A percentile compares a stretch with the other conserved stretches of the same genome.
Conservation (phyloP, 345 rosid genomes). For the Hypericum perforatum region DNA sequence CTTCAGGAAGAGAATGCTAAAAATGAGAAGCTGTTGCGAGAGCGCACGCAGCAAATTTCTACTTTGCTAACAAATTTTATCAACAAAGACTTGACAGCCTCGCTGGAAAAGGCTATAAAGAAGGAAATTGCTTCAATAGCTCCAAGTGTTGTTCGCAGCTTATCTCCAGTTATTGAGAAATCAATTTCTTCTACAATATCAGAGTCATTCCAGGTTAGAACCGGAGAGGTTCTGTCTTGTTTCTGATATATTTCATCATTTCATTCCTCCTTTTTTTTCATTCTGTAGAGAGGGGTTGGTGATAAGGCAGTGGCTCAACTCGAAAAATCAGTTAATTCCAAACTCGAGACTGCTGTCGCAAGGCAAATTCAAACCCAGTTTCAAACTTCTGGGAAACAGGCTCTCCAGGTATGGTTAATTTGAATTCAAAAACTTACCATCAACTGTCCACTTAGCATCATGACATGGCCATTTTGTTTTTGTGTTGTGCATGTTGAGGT, state of each 20-base stretch:
- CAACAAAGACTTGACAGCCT: conserved; percentile 48
- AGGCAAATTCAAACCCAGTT: conserved; percentile 83
- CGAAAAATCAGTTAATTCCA: conserved; percentile 68
- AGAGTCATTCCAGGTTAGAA: conserved; percentile 76
- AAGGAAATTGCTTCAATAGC: conserved; percentile 54
- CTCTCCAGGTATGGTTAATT: conserved; percentile 59
- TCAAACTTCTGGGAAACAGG: conserved; percentile 90
- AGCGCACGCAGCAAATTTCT: conserved; percentile 49
- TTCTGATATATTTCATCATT: not conserved
- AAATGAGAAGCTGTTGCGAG: conserved; percentile 52
- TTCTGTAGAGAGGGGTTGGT: conserved; percentile 68
- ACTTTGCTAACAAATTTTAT: conserved; percentile 40
- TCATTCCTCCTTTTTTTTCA: not conserved
- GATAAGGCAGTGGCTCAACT: conserved; percentile 85
- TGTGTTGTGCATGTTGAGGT: too few species aligned
- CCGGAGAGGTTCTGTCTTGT: too few species aligned
- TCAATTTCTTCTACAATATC: conserved; percentile 48
- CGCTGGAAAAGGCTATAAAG: conserved; percentile 60
- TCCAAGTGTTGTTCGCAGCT: conserved; percentile 39
- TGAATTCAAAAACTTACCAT: not conserved
- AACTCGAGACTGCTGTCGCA: conserved; percentile 70
- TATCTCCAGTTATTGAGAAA: conserved; percentile 61
- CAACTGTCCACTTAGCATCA: too few species aligned
- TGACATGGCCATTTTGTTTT: too few species aligned
- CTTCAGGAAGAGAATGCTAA: conserved; percentile 62